Evolutionary conservation across 2,329 filamentous ascomycete species (phyloP), one percentile per base, ranked within the genome.

Genomic region (Ophiostoma pallidulum): DNA sequence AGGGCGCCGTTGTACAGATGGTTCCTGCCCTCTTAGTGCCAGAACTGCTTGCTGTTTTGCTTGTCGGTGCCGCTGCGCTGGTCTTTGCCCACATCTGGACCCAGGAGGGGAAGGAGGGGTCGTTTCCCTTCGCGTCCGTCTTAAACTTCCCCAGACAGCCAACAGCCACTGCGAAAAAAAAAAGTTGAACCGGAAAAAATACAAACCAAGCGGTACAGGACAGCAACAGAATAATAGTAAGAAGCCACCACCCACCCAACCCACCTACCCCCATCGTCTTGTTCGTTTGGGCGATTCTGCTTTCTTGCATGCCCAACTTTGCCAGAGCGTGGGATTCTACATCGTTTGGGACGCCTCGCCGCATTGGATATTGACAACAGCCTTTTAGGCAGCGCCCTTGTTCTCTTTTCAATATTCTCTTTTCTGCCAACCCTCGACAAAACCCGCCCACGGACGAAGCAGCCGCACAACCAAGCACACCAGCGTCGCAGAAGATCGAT

Each of bases 131-230:
- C 18, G 13, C 33, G 35, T 39, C 12, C 33, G 35, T 39, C 43
- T 41, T 42, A 44, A n/a, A 18, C 50, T 51, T 45, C 48, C 51
- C 51, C 49, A 33, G 51, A 54, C 51, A 47, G 45, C 46, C 44
- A 48, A 36, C 39, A 46, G 33, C 49, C 47, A 47, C 33, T 47
- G 28, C 32, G 38, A 44, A 36, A 45, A 37, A n/a, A 43, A 37
- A 41, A 35, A 49, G 24, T 31, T 32, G 14, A 42, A 31, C 31
- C 31, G 14, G 45, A 37, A 42, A 42, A 48, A 38, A 29, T 4
- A 22, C 38, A 38, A 45, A 41, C 22, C 33, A 31, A 45, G 37
- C 40, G 31, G 43, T 8, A 40, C 35, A 41, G 29, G n/a, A n/a
- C n/a, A n/a, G n/a, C n/a, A n/a, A 37, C 22, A 22, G 18, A 3